phyloP scores from a whole-genome alignment of 257 asterid genomes.

The Fraxinus pennsylvanica region DNA sequence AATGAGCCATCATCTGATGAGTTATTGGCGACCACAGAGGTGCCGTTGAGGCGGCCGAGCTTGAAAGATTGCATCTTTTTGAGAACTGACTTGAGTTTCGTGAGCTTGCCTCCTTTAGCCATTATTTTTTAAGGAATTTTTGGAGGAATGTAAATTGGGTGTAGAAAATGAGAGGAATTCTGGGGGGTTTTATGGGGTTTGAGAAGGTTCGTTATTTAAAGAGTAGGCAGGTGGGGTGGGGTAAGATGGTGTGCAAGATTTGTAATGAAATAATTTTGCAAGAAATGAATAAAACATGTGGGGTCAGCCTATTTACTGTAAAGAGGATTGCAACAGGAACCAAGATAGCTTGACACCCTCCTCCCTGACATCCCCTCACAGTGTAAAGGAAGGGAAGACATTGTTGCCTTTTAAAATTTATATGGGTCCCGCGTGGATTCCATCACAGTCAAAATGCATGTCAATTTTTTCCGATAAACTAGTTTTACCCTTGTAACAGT shows the following conservation, averaged over 20 bases:
- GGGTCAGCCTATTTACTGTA: slow-evolving; percentile 14
- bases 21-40: slow-evolving; percentile 34
- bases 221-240: slow-evolving; percentile 19
- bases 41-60: slow-evolving; percentile 49
- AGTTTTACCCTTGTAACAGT: no score
- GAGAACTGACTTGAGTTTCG: slow-evolving; percentile 81
- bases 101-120: slow-evolving; percentile 86
- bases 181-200: neutral
- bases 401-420: no score
- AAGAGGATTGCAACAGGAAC: slow-evolving; percentile 3
- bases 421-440: no score
- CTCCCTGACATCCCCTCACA: no score
- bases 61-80: slow-evolving; percentile 97
- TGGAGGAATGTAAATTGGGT: no score
- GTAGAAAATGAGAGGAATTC: no score
- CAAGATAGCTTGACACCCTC: no score
- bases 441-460: no score
- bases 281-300: slow-evolving; percentile 8
- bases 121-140: slow-evolving; percentile 22
- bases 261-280: neutral
- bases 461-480: no score
- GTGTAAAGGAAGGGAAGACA: no score
- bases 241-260: neutral
- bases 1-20: slow-evolving; percentile 9
- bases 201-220: slow-evolving; percentile 21